phyloP scores from a whole-genome alignment of 169 alveolate species.

The Besnoitia besnoiti region DNA sequence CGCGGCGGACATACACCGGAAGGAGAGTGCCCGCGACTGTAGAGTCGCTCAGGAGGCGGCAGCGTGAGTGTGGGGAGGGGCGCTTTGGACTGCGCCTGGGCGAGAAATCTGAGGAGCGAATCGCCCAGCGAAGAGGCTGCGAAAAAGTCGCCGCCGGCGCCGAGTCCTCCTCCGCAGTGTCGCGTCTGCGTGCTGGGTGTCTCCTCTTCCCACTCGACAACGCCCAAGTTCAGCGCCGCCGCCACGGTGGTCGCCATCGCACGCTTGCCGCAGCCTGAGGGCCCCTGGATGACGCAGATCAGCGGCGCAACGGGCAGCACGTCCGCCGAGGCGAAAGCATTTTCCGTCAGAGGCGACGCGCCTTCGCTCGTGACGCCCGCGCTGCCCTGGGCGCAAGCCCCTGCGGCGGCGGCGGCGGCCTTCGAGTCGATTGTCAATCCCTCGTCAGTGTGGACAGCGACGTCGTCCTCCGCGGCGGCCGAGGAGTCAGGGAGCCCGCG shows the following conservation, averaged over 20 bases:
- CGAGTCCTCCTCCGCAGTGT: not conserved
- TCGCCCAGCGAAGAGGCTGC: not conserved
- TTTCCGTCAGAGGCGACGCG: not conserved
- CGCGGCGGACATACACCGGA: not conserved
- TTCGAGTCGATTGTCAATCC: too few relatives aligned
- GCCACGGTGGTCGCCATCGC: constrained; percentile 21
- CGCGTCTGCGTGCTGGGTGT: not conserved
- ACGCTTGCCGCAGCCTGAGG: constrained; percentile 47
- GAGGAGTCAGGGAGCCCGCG: not conserved
- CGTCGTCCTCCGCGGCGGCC: not conserved
- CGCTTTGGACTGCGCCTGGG: not conserved
- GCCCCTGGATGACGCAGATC: constrained; percentile 48
- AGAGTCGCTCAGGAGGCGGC: not conserved
- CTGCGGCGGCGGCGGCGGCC: not conserved
- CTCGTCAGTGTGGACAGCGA: too few relatives aligned
- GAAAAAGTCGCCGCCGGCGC: not conserved
- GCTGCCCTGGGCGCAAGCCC: not conserved
- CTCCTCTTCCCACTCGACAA: constrained; percentile 23
- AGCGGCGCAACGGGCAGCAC: not conserved
- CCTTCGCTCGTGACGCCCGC: not conserved
- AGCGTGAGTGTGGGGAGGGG: constrained; percentile 3
- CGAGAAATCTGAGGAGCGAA: not conserved
- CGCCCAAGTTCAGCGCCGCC: constrained; percentile 13
- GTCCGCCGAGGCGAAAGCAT: not conserved
- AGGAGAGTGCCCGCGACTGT: not conserved